A percentile compares a stretch with the other conserved stretches of the same genome.
Conservation (phyloP, 768 basidiomycete genomes). For the Serendipita sp. region DNA sequence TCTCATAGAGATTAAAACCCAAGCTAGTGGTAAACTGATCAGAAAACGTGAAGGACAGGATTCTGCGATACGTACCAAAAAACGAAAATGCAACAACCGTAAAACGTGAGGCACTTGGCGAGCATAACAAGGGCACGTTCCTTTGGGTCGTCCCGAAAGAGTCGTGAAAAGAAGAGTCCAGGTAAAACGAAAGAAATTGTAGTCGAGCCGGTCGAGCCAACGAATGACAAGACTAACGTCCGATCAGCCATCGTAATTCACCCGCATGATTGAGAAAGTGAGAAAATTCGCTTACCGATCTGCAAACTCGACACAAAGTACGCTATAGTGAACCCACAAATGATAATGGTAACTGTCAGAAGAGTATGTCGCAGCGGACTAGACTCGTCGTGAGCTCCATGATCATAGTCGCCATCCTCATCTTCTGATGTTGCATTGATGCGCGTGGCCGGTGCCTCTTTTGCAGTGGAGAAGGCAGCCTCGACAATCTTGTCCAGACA, state of each 20-base stretch:
- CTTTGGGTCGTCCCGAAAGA: conserved; percentile 52
- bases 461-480: conserved; percentile 2
- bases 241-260: too few relatives aligned
- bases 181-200: conserved; percentile 91
- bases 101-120: conserved; percentile 49
- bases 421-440: conserved; percentile 23
- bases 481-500: conserved; percentile 80
- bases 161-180: conserved; percentile 24
- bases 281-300: conserved; percentile 35
- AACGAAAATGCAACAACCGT: conserved; percentile 65
- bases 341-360: conserved; percentile 52
- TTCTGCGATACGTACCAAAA: conserved; percentile 42
- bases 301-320: conserved; percentile 66
- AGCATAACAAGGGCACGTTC: conserved; percentile 40
- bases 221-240: conserved; percentile 91
- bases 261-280: conserved; percentile 5
- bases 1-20: conserved; percentile 62
- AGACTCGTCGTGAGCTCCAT: conserved; percentile 42
- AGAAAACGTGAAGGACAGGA: conserved; percentile 4
- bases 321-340: conserved; percentile 51
- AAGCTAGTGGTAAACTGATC: conserved; percentile 30
- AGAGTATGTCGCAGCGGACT: conserved; percentile 46
- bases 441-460: conserved; percentile 16
- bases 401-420: conserved; percentile 37
- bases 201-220: conserved; percentile 91